phyloP scores from a whole-genome alignment of 2,329 filamentous ascomycete genomes.

The Raffaelea albimanens region DNA sequence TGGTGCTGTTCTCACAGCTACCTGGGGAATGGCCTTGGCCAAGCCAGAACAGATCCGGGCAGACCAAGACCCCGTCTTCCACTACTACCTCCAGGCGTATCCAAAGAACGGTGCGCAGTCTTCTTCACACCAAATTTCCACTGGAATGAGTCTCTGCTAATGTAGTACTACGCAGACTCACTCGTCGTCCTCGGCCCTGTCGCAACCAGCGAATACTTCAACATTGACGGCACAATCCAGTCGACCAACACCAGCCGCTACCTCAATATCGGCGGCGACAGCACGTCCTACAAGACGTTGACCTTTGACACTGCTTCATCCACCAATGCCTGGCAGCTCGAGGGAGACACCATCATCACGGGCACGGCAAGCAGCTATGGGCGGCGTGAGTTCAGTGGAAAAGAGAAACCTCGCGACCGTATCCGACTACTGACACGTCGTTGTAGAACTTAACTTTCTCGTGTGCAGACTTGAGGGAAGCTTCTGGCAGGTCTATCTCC shows the following conservation, averaged over 20 bases:
- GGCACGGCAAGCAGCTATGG: slow-evolving; percentile 31
- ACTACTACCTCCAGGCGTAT: slow-evolving; percentile 40
- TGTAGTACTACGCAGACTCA: slow-evolving; percentile 17
- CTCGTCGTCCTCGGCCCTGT: slow-evolving; percentile 43
- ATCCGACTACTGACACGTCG: not conserved
- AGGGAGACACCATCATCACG: slow-evolving; percentile 35
- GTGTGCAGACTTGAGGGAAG: slow-evolving; percentile 31
- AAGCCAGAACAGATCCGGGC: slow-evolving; percentile 13
- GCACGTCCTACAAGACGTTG: slow-evolving; percentile 42
- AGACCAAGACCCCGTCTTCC: slow-evolving; percentile 35
- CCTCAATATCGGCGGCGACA: slow-evolving; percentile 35
- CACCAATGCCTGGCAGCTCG: slow-evolving; percentile 41
- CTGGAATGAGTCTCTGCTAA: not conserved
- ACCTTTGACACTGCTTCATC: slow-evolving; percentile 29
- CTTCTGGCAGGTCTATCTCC: slow-evolving; percentile 42
- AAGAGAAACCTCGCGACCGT: too few species aligned
- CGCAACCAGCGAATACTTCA: slow-evolving; percentile 35
- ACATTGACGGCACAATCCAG: slow-evolving; percentile 38
- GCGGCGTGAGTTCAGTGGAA: slow-evolving; percentile 25
- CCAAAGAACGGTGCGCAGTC: slow-evolving; percentile 25
- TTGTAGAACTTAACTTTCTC: slow-evolving; percentile 40
- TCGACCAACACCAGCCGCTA: slow-evolving; percentile 36
- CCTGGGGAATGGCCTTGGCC: slow-evolving; percentile 1
- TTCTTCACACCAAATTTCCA: slow-evolving; percentile 3
- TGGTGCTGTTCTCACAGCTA: too few species aligned